Percentiles rank a stretch among this genome's conserved stretches.
These are phyloP conservation scores for Botryotinia globosa DNA, from an alignment of 2,329 filamentous ascomycete species.

Conservation along the genomic window DNA sequence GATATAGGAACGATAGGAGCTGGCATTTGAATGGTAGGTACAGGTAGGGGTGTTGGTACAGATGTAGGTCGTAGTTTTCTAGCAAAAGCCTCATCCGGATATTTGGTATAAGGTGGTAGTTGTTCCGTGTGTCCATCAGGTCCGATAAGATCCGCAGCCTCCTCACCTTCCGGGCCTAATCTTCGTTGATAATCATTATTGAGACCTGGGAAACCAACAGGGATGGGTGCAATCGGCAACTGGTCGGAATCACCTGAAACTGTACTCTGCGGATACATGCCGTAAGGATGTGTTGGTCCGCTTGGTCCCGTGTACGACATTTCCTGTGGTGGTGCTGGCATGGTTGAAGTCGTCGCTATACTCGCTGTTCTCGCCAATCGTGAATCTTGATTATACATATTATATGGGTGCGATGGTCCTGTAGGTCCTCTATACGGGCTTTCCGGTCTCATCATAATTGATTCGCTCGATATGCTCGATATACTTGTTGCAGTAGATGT, in stretches of 20 bases:
- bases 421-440: slow-evolving; percentile 58
- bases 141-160: slow-evolving; percentile 81
- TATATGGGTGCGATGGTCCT: slow-evolving; percentile 80
- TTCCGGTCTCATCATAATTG: slow-evolving; percentile 40
- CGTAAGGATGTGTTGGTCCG: slow-evolving; percentile 80
- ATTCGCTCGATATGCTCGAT: slow-evolving; percentile 34
- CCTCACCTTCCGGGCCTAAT: slow-evolving; percentile 77
- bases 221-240: slow-evolving; percentile 46
- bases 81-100: slow-evolving; percentile 69
- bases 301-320: slow-evolving; percentile 58
- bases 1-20: slow-evolving; percentile 18
- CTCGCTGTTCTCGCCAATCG: slow-evolving; percentile 53
- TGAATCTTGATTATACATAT: slow-evolving; percentile 80
- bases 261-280: slow-evolving; percentile 80
- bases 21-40: slow-evolving; percentile 30
- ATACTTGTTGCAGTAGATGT: slow-evolving; percentile 35
- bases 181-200: slow-evolving; percentile 65
- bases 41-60: slow-evolving; percentile 19
- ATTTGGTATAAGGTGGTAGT: slow-evolving; percentile 85
- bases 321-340: slow-evolving; percentile 52
- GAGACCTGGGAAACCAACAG: slow-evolving; percentile 71
- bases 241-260: slow-evolving; percentile 47
- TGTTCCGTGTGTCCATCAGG: slow-evolving; percentile 88
- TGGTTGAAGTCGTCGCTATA: slow-evolving; percentile 68
- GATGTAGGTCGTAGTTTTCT: slow-evolving; percentile 47